Conservation (phyloP, 2,329 filamentous ascomycete genomes). For the Cytospora schulzeri region DNA sequence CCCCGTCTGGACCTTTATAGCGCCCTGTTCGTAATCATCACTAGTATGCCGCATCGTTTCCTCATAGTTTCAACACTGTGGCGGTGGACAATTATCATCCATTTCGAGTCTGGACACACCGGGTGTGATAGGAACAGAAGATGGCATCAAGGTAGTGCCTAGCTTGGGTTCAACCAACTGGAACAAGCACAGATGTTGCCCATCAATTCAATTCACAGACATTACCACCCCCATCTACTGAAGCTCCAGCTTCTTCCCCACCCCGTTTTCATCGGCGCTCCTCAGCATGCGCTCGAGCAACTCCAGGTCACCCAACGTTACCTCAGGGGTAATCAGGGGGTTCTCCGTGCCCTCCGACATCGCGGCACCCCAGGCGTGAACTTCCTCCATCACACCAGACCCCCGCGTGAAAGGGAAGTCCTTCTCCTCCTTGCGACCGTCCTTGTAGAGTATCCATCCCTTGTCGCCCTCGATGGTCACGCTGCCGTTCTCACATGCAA, state of each 20-base stretch:
- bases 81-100: not conserved
- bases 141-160: not conserved
- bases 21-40: not conserved
- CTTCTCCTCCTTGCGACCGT: conserved; percentile 33
- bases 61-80: not conserved
- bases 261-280: conserved; percentile 49
- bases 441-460: conserved; percentile 29
- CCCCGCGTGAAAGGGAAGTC: conserved; percentile 24
- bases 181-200: not conserved
- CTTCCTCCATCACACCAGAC: conserved; percentile 60
- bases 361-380: conserved; percentile 61
- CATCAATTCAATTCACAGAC: not conserved
- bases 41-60: not conserved
- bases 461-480: conserved; percentile 52
- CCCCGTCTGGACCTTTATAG: not conserved
- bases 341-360: conserved; percentile 51
- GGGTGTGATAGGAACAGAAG: not conserved
- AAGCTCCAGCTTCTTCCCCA: conserved; percentile 42
- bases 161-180: not conserved
- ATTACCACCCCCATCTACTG: conserved; percentile 32
- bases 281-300: conserved; percentile 55
- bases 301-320: conserved; percentile 64
- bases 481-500: conserved; percentile 60
- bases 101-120: not conserved
- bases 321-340: conserved; percentile 55